Evolutionary conservation across 306 rosid genomes (phyloP).

Genomic region (Leucaena leucocephala): DNA sequence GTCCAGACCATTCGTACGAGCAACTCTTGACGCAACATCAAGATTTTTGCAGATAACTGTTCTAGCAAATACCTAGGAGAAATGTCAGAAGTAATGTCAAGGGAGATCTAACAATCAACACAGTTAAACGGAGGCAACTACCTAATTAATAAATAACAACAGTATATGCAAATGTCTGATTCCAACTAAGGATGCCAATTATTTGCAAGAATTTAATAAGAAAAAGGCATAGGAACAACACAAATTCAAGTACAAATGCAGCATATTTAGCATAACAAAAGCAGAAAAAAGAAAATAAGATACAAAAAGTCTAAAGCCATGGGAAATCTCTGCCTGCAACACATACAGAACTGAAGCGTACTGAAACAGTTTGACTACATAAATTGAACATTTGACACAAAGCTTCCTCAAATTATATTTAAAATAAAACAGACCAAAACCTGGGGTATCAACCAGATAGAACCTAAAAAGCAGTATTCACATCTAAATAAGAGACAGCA

Average conservation of each 20-base stretch:
- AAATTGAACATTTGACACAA: conserved; percentile 7
- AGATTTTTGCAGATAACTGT: conserved; percentile 91
- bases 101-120: conserved; percentile 28
- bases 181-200: background rate
- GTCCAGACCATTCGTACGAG: conserved; percentile 84
- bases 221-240: background rate
- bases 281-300: background rate
- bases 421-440: conserved; percentile 15
- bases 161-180: conserved; percentile 13
- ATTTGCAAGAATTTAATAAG: background rate
- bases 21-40: conserved; percentile 94
- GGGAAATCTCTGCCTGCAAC: background rate
- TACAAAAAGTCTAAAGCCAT: background rate
- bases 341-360: background rate
- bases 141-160: conserved; percentile 8
- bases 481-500: conserved; percentile 27
- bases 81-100: conserved; percentile 32
- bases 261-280: conserved; percentile 6
- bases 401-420: conserved; percentile 1
- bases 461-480: background rate
- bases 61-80: conserved; percentile 86
- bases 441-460: conserved; percentile 13
- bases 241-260: background rate
- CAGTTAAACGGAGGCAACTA: conserved; percentile 4
- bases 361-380: conserved; percentile 1